phyloP scores from a whole-genome alignment of 345 rosid genomes.

The Populus alba region DNA sequence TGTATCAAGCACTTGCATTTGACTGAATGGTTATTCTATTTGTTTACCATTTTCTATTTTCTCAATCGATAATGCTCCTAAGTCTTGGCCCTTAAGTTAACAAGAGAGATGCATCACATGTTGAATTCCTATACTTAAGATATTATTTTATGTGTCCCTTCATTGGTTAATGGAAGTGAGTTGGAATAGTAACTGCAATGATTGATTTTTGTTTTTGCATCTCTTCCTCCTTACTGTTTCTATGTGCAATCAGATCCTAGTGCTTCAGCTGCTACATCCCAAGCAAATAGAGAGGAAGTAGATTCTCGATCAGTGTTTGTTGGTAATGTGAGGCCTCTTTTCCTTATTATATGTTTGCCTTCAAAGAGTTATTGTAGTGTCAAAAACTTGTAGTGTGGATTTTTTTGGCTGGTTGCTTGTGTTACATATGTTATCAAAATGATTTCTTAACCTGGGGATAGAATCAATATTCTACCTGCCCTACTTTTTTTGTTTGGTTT shows the following conservation, averaged over 20 bases:
- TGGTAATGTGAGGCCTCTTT: slow-evolving; percentile 65
- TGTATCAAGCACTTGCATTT: neutral
- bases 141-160: neutral
- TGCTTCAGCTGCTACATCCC: slow-evolving; percentile 47
- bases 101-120: neutral
- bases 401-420: neutral
- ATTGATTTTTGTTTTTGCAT: neutral
- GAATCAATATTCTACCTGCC: neutral
- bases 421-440: neutral
- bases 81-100: neutral
- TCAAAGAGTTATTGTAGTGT: neutral
- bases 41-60: neutral
- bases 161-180: neutral
- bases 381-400: neutral
- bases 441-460: neutral
- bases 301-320: slow-evolving; percentile 73
- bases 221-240: slow-evolving; percentile 12
- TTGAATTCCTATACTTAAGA: neutral
- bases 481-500: neutral
- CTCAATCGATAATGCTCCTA: too few relatives aligned
- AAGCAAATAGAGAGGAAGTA: slow-evolving; percentile 62
- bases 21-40: neutral
- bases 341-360: slow-evolving; percentile 10
- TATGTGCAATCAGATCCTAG: slow-evolving; percentile 45
- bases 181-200: neutral